Base-by-base conservation (phyloP, 2,329 filamentous ascomycete genomes). In the Ophiostoma australiae region DNA sequence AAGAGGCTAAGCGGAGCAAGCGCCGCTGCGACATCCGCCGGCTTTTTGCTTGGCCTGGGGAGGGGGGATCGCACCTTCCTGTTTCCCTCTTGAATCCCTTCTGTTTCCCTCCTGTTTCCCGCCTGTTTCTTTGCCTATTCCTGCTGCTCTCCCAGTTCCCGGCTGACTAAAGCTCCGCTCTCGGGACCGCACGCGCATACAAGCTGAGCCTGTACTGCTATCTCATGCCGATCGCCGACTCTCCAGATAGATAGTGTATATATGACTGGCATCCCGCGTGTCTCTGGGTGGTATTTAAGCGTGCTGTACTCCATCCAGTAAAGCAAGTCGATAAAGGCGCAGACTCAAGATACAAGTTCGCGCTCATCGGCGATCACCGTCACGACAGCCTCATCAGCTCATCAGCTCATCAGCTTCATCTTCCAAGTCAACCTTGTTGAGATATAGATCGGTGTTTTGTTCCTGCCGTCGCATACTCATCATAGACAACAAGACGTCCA, bases 111-210 rank as follows among this genome's bases (percentile, higher is more conserved):
- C 37, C 39, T 15, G 39, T 41, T 41, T 41, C 39, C 39, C 27
- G 27, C 27, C 27, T 31, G 27, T 31, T 31, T 31, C 27, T 31
- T 31, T 31, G 27, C 27, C 27, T 31, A 31, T 31, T 31, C 27
- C 27, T 31, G 27, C 27, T 31, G 27, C 3, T 31, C 27, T 31
- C 27, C 27, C 27, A 31, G 27, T 39, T 15, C 52, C 23, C 52
- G 52, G 52, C 15, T 63, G 58, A 63, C 58, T 63, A 63, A 63
- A 63, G 4, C 58, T 63, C 58, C 58, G 58, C 58, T 63, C 58
- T 63, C 58, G 58, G 58, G 58, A 61, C 55, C 55, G 55, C 55
- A 61, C 27, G 3, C 27, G 27, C 55, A 58, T 27, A 55, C 10
- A 4, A 23, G n/a, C 27, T 7, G n/a, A 58, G 48, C 44, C 17